phyloP scores from a whole-genome alignment of 768 basidiomycete genomes.

The Boletellus emodensis region DNA sequence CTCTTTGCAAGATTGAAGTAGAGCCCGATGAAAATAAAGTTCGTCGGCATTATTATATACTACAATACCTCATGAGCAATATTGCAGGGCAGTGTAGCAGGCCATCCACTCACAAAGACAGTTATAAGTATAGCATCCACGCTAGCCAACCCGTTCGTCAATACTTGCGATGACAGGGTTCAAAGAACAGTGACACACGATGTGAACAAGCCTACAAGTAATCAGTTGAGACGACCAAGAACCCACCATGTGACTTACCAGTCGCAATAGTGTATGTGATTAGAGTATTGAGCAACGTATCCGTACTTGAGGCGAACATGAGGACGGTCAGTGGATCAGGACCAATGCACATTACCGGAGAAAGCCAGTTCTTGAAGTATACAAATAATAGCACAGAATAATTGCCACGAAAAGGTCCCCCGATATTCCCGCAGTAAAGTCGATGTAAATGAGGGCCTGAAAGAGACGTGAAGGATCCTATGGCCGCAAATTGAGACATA shows the following conservation, averaged over 20 bases:
- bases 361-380: constrained; percentile 50
- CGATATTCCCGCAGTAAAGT: constrained; percentile 45
- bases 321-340: too few relatives aligned
- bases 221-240: constrained; percentile 8
- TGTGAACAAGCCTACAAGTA: constrained; percentile 38
- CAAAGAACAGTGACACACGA: constrained; percentile 25
- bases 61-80: constrained; percentile 5
- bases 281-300: constrained; percentile 45
- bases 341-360: constrained; percentile 31
- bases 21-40: constrained; percentile 52
- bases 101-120: constrained; percentile 28
- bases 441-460: constrained; percentile 49
- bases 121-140: constrained; percentile 45
- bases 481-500: background rate
- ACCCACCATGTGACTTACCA: constrained; percentile 30
- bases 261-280: constrained; percentile 55
- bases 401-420: constrained; percentile 51
- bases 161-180: background rate
- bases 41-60: constrained; percentile 50
- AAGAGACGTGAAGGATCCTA: too few relatives aligned
- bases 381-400: constrained; percentile 46
- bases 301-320: too few relatives aligned
- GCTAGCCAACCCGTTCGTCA: constrained; percentile 27
- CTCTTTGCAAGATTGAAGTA: too few relatives aligned
- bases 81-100: too few relatives aligned